A percentile compares a stretch with the other conserved stretches of the same genome.
These are phyloP conservation scores for Saposhnikovia divaricata DNA, from an alignment of 129 eudicot genomes.

Conservation along the genomic window DNA sequence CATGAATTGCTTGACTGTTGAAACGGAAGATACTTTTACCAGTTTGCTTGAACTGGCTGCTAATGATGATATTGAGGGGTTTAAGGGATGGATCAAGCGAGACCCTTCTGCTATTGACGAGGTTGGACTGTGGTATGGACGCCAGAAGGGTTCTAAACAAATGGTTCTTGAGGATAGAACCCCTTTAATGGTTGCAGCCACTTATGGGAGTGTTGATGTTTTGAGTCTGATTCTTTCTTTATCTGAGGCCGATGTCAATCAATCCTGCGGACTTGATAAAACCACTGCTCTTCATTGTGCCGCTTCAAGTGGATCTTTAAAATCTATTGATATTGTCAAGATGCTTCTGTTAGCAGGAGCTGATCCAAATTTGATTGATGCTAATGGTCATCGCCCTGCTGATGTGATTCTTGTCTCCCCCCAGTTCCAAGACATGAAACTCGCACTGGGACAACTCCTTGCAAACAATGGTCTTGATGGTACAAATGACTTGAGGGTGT, in stretches of 20 bases:
- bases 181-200: conserved; percentile 9
- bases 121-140: conserved; percentile 12
- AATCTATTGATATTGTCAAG: not conserved
- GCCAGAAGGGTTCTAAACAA: conserved; percentile 1
- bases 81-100: not conserved
- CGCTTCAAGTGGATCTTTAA: not conserved
- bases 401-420: conserved; percentile 5
- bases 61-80: not conserved
- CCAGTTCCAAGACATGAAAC: conserved; percentile 1
- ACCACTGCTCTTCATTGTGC: conserved; percentile 13
- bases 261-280: not conserved
- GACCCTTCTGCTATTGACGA: not conserved
- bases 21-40: conserved; percentile 54
- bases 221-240: not conserved
- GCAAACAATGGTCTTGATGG: conserved; percentile 2
- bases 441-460: not conserved
- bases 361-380: conserved; percentile 4
- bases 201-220: conserved; percentile 1
- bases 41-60: conserved; percentile 23
- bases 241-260: not conserved
- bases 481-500: conserved; percentile 1
- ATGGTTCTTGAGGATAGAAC: conserved; percentile 10
- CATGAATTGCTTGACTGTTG: conserved; percentile 48
- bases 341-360: not conserved
- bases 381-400: conserved; percentile 4